Evolutionary conservation across 345 rosid species (phyloP).

Genomic region (Eucalyptus melliodora): DNA sequence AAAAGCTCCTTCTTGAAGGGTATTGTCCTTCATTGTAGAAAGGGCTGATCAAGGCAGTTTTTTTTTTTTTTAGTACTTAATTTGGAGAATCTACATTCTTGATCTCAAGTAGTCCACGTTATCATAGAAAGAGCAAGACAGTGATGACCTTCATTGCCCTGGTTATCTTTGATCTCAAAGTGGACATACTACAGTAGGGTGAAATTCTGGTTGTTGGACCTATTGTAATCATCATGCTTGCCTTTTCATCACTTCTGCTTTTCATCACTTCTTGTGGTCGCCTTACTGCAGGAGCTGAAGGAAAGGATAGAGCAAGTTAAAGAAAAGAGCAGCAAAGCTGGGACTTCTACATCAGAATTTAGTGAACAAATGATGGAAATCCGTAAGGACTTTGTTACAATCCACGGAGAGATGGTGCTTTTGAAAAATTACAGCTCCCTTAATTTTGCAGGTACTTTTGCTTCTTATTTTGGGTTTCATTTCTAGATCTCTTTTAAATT

Average conservation of each 20-base stretch:
- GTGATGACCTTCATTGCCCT: neutral
- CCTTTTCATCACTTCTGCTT: neutral
- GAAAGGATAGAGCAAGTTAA: conserved; percentile 59
- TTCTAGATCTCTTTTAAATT: neutral
- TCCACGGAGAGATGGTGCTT: conserved; percentile 96
- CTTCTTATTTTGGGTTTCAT: neutral
- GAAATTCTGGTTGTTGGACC: neutral
- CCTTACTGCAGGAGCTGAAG: conserved; percentile 56
- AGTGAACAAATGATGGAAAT: conserved; percentile 93
- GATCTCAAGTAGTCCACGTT: neutral
- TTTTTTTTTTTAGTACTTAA: neutral
- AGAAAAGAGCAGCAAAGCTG: conserved; percentile 38
- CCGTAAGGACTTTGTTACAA: conserved; percentile 77
- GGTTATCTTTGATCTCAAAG: neutral
- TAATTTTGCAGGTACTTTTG: conserved; percentile 66
- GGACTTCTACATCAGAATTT: conserved; percentile 48
- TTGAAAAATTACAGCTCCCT: conserved; percentile 85
- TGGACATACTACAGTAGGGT: neutral
- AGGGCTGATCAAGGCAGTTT: neutral
- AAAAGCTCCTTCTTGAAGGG: neutral
- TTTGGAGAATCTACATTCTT: neutral
- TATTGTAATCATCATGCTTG: neutral
- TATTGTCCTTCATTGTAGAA: neutral
- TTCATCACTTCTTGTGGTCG: neutral
- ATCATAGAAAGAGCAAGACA: neutral